Evolutionary conservation across 352 stramenopile species (phyloP), one percentile per base, ranked within the genome.

Genomic region (Peronospora farinosa): DNA sequence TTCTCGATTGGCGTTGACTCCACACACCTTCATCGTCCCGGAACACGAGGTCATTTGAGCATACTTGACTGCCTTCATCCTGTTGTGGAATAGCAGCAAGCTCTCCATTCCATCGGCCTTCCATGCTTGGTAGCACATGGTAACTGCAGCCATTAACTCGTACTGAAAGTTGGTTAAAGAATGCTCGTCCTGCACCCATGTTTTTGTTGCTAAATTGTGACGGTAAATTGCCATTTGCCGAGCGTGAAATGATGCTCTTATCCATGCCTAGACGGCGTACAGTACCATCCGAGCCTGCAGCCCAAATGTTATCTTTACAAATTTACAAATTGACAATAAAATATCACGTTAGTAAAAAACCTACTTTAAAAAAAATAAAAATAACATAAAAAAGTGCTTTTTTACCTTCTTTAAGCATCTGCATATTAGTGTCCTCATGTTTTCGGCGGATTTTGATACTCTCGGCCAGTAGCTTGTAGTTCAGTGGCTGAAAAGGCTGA

Each of bases 91-190:
- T 67, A 1, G 75, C 81, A 11, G 75, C 62, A 8, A 88, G 60
- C 37, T 94, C 84, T 37, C 84, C 84, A 40, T 94, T 94, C 84
- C 84, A 94, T 12, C 84, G 77, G 4, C 84, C 84, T 60, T 94
- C 84, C 61, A 92, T 83, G 43, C 76, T 88, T 23, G 84, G 84
- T 23, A 94, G 58, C 17, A 94, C 82, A 56, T 94, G 81, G 59
- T 74, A 94, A 51, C 64, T 92, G 65, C 81, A 94, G 17, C 79
- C 81, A 54, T 82, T 92, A 27, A 92, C 81, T 17, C 80, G 79
- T 40, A 94, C 81, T 4, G 84, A 94, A 21, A 94, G 54, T 54
- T 94, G 83, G 50, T 88, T 94, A 65, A 92, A 94, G 44, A 94
- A 94, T 9, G 75, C 70, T 10, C 83, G 72, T 19, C 67, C 75